These are phyloP conservation scores for Aspergillus fumigatiaffinis DNA, from an alignment of 2,329 filamentous ascomycete genomes.

Conservation along the genomic window DNA sequence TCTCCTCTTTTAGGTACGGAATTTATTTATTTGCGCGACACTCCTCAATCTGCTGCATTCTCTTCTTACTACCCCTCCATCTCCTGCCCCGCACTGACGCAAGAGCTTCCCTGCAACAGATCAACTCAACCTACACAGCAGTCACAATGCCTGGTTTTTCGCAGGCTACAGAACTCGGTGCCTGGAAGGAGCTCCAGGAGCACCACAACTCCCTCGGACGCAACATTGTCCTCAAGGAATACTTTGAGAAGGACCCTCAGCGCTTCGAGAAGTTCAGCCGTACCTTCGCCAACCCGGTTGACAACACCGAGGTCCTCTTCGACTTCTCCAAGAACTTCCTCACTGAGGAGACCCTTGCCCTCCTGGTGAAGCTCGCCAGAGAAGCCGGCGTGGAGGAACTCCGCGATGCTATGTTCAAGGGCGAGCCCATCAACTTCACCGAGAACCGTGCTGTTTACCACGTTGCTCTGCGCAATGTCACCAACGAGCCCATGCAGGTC, in stretches of 20 bases:
- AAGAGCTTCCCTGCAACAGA: constrained; percentile 4
- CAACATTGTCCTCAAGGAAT: constrained; percentile 87
- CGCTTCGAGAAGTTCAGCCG: constrained; percentile 89
- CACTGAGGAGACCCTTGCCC: constrained; percentile 82
- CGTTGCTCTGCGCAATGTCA: constrained; percentile 84
- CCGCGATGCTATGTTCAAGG: constrained; percentile 94
- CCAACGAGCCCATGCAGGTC: constrained; percentile 76
- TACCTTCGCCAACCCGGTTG: constrained; percentile 74
- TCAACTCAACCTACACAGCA: constrained; percentile 8
- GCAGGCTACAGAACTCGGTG: constrained; percentile 77
- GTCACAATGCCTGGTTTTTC: constrained; percentile 43
- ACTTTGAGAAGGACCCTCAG: constrained; percentile 80
- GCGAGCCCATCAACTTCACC: constrained; percentile 99
- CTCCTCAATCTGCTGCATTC: not conserved
- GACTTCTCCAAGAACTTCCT: constrained; percentile 99
- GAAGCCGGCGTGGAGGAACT: constrained; percentile 89
- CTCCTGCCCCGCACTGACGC: constrained; percentile 27
- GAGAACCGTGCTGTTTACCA: constrained; percentile 96
- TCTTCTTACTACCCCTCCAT: not conserved
- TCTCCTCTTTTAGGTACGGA: constrained; percentile 8
- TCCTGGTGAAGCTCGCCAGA: constrained; percentile 85
- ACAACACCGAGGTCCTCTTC: constrained; percentile 84
- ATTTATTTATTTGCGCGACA: not conserved
- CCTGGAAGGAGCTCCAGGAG: constrained; percentile 86
- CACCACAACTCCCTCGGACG: constrained; percentile 85